These are phyloP conservation scores for Aspergillus sp. DNA, from an alignment of 2,329 filamentous ascomycete genomes.

Conservation along the genomic window DNA sequence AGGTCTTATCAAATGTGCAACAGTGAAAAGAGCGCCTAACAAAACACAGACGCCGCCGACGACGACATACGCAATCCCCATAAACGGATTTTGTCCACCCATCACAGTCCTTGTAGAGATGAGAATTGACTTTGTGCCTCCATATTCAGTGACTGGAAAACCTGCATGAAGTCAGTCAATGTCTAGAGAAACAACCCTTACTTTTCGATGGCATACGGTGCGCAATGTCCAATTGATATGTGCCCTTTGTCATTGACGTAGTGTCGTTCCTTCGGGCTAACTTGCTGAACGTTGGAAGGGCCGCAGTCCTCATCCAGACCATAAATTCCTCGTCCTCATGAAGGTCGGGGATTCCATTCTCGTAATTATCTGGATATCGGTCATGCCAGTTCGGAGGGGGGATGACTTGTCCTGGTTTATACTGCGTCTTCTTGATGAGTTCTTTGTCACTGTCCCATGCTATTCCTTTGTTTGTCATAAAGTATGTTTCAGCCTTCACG, in stretches of 20 bases:
- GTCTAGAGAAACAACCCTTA: background rate
- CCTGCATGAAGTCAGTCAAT: conserved; percentile 51
- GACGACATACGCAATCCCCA: conserved; percentile 93
- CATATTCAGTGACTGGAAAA: conserved; percentile 76
- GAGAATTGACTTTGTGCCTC: conserved; percentile 85
- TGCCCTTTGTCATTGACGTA: conserved; percentile 64
- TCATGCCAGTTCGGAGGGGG: conserved; percentile 84
- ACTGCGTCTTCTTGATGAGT: conserved; percentile 71
- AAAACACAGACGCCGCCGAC: conserved; percentile 91
- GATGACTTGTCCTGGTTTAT: conserved; percentile 64
- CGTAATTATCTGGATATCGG: conserved; percentile 71
- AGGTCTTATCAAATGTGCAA: conserved; percentile 87
- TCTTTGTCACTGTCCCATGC: conserved; percentile 83
- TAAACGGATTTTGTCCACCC: conserved; percentile 91
- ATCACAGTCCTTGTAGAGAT: conserved; percentile 89
- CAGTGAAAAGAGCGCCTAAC: conserved; percentile 82
- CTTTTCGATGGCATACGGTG: conserved; percentile 63
- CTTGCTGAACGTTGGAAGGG: conserved; percentile 92
- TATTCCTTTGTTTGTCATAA: conserved; percentile 75
- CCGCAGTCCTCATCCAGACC: conserved; percentile 98
- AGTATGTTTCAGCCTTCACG: conserved; percentile 59
- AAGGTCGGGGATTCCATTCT: conserved; percentile 66
- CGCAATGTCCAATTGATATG: conserved; percentile 73
- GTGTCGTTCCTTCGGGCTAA: conserved; percentile 80
- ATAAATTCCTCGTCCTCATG: conserved; percentile 81